Evolutionary conservation across 345 rosid species (phyloP).

Genomic region (Odontarrhena argentea): DNA sequence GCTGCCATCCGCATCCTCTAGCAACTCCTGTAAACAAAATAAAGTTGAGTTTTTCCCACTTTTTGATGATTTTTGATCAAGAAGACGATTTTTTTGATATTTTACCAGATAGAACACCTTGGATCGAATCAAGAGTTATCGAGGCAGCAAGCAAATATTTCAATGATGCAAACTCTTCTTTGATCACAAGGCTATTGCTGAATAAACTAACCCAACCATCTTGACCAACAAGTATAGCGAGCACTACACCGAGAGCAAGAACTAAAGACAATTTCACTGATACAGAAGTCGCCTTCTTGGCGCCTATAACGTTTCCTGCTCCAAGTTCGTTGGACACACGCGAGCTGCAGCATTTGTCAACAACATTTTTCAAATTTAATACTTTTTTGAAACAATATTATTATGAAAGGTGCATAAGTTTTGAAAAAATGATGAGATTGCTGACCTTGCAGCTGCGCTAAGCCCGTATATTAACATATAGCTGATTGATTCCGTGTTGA

Average conservation of each 20-base stretch:
- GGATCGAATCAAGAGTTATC: constrained; percentile 59
- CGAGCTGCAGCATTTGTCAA: constrained; percentile 49
- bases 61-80: background rate
- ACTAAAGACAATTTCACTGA: constrained; percentile 56
- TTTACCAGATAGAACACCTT: constrained; percentile 67
- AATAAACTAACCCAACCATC: constrained; percentile 65
- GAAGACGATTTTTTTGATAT: background rate
- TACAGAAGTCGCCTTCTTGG: constrained; percentile 56
- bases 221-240: constrained; percentile 53
- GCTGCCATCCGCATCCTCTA: constrained; percentile 85
- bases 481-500: constrained; percentile 60
- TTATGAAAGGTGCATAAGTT: background rate
- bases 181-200: constrained; percentile 48
- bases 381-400: background rate
- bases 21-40: constrained; percentile 51
- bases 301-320: constrained; percentile 52
- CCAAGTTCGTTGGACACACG: constrained; percentile 85
- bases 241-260: constrained; percentile 52
- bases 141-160: constrained; percentile 60
- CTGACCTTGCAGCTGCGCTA: constrained; percentile 83
- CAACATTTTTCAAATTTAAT: background rate
- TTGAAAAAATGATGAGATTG: too few relatives aligned
- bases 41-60: background rate
- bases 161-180: constrained; percentile 52
- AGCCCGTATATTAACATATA: constrained; percentile 75